These are phyloP conservation scores for Citrus medica DNA, from an alignment of 345 rosid species.

Conservation along the genomic window DNA sequence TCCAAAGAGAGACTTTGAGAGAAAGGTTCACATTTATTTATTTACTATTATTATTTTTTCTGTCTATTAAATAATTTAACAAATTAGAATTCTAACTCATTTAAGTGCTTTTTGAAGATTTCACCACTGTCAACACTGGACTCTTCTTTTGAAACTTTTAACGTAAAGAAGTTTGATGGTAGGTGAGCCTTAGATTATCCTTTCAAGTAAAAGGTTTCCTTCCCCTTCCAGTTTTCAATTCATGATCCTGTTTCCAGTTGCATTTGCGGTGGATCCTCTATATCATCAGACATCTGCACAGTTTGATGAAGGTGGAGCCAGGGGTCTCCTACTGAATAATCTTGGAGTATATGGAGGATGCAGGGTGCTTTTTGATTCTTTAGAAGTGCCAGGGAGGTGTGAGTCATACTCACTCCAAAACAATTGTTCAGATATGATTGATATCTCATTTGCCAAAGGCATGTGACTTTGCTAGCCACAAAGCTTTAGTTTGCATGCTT, in stretches of 20 bases:
- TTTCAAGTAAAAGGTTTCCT: constrained; percentile 11
- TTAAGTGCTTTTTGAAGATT: constrained; percentile 42
- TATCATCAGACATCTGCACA: too few species aligned
- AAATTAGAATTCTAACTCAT: not conserved
- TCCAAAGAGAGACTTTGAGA: constrained; percentile 58
- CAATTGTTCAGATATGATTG: constrained; percentile 46
- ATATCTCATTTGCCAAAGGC: constrained; percentile 80
- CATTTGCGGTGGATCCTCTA: constrained; percentile 92
- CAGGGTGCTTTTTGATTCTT: constrained; percentile 85
- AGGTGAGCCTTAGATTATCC: constrained; percentile 7
- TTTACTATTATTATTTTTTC: not conserved
- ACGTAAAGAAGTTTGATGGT: constrained; percentile 88
- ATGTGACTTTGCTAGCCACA: constrained; percentile 8
- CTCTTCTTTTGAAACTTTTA: constrained; percentile 77
- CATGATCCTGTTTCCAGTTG: constrained; percentile 37
- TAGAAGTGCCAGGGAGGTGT: constrained; percentile 80
- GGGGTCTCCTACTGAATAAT: constrained; percentile 82
- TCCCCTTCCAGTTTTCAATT: not conserved
- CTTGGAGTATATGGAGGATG: constrained; percentile 90
- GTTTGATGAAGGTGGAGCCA: constrained; percentile 98
- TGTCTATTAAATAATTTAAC: not conserved
- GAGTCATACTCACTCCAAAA: constrained; percentile 37
- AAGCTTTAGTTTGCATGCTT: not conserved
- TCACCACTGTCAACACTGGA: constrained; percentile 82
- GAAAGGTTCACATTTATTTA: constrained; percentile 46